Conservation (phyloP, 164 flowering plant species). For the Vitis cinerea region DNA sequence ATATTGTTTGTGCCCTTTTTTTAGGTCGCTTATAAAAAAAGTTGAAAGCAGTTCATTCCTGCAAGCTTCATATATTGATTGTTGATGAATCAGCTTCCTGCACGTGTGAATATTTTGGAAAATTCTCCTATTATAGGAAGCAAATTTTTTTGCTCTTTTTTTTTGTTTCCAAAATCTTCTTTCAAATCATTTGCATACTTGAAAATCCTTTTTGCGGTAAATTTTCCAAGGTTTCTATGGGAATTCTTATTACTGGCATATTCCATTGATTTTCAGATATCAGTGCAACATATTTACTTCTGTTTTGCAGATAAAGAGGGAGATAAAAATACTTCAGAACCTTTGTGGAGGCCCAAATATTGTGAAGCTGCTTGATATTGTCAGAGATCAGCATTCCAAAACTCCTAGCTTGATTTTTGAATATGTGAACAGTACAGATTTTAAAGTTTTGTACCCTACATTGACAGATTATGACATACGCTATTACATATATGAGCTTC, state of each 20-base stretch:
- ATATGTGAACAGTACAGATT: constrained; percentile 75
- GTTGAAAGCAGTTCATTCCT: neutral
- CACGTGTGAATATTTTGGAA: too few relatives aligned
- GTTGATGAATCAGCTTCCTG: neutral
- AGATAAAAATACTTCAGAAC: constrained; percentile 85
- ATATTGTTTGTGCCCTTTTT: too few relatives aligned
- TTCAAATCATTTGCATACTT: neutral
- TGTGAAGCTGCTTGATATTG: constrained; percentile 73
- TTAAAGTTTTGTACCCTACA: constrained; percentile 69
- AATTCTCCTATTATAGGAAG: too few relatives aligned
- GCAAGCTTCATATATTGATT: neutral
- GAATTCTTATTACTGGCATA: neutral
- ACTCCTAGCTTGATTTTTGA: constrained; percentile 79
- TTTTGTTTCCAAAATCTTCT: neutral
- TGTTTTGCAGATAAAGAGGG: constrained; percentile 74
- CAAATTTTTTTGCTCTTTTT: neutral
- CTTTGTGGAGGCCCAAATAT: constrained; percentile 87
- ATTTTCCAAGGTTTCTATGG: neutral
- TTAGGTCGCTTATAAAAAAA: too few relatives aligned
- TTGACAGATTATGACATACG: constrained; percentile 77
- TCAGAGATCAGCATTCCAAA: constrained; percentile 73
- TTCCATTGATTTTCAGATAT: neutral
- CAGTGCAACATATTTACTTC: neutral
- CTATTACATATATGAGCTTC: constrained; percentile 79
- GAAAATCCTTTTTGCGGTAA: too few relatives aligned